phyloP scores from a whole-genome alignment of 176 grass and related monocot genomes.

The Cenchrus americanus region DNA sequence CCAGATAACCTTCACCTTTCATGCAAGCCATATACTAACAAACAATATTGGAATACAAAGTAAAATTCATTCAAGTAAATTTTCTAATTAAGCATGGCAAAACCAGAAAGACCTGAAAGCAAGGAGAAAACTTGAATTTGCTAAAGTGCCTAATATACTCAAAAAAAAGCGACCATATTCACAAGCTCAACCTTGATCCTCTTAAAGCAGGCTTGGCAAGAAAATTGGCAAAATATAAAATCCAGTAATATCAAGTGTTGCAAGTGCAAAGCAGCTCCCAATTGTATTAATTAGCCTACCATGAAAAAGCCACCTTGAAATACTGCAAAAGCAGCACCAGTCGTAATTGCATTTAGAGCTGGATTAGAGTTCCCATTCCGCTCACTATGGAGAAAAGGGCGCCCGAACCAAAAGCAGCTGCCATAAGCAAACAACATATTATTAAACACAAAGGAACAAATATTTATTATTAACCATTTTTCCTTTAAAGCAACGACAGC shows the following conservation, averaged over 20 bases:
- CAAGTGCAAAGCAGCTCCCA: constrained; percentile 11
- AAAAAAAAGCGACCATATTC: background rate
- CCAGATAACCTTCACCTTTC: background rate
- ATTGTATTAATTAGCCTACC: constrained; percentile 46
- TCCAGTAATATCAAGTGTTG: background rate
- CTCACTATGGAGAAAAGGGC: constrained; percentile 88
- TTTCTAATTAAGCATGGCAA: background rate
- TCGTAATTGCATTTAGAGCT: constrained; percentile 53
- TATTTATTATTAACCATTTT: background rate
- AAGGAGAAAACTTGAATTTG: background rate
- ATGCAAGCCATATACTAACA: constrained; percentile 7
- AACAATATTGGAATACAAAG: constrained; percentile 13
- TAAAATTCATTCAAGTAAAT: background rate
- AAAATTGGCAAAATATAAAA: constrained; percentile 16
- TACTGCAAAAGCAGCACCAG: constrained; percentile 77
- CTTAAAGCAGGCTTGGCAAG: constrained; percentile 3
- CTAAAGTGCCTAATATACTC: background rate
- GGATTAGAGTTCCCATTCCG: constrained; percentile 84
- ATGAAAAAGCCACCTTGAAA: constrained; percentile 91
- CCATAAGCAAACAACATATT: constrained; percentile 54
- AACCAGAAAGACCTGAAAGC: constrained; percentile 2
- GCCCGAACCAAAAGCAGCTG: constrained; percentile 94
- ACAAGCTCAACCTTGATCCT: background rate
- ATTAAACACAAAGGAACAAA: constrained; percentile 19
- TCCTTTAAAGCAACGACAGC: background rate